These are phyloP conservation scores for Collybia mongolica DNA, from an alignment of 768 basidiomycete species.

Conservation along the genomic window DNA sequence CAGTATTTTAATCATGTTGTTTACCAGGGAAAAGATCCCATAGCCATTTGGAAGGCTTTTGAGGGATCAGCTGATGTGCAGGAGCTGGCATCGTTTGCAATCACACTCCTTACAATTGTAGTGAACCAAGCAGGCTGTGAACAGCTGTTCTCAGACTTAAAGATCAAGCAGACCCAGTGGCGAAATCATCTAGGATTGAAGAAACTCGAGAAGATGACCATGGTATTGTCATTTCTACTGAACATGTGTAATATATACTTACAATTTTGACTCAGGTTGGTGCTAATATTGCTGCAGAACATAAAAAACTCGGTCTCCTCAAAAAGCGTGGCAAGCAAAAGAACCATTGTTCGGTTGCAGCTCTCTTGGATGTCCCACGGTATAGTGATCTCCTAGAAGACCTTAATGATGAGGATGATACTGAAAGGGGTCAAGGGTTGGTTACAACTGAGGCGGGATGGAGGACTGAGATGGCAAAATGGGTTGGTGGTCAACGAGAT, in stretches of 20 bases:
- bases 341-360: not conserved
- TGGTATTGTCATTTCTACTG: not conserved
- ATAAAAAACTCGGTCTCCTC: not conserved
- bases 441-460: not conserved
- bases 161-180: not conserved
- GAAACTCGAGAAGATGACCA: conserved; percentile 2
- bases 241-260: too few species aligned
- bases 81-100: not conserved
- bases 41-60: not conserved
- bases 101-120: not conserved
- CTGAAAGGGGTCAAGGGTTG: not conserved
- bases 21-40: not conserved
- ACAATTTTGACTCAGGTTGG: not conserved
- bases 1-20: not conserved
- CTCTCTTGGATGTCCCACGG: not conserved
- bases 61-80: not conserved
- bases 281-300: not conserved
- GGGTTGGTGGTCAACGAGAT: not conserved
- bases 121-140: conserved; percentile 2
- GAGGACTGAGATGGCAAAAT: conserved; percentile 3
- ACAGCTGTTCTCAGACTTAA: not conserved
- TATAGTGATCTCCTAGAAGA: conserved; percentile 1
- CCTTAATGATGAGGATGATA: conserved; percentile 1
- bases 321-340: not conserved
- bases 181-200: not conserved